Percentiles rank a stretch among this genome's conserved stretches.
These are phyloP conservation scores for Chaetoscypha palmicola DNA, from an alignment of 2,329 filamentous ascomycete genomes.

Conservation along the genomic window DNA sequence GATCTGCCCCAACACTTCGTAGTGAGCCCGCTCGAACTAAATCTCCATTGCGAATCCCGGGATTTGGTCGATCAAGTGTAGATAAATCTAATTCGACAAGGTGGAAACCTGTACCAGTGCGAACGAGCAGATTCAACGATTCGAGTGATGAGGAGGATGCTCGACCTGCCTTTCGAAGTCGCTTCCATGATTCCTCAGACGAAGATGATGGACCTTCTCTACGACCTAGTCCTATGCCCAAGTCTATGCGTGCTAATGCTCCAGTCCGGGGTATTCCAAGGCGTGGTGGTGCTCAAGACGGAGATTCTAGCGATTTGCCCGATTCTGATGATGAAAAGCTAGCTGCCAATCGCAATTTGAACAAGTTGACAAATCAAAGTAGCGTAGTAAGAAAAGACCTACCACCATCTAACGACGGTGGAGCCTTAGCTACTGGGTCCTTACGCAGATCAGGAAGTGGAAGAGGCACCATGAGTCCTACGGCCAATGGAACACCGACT, in stretches of 20 bases:
- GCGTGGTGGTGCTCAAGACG: constrained; percentile 42
- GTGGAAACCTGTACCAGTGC: constrained; percentile 12
- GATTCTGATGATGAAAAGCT: constrained; percentile 50
- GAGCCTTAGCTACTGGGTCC: constrained; percentile 22
- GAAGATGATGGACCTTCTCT: constrained; percentile 39
- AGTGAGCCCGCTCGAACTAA: constrained; percentile 9
- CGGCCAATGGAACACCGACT: constrained; percentile 4
- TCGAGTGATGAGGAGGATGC: constrained; percentile 32
- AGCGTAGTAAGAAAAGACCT: not conserved
- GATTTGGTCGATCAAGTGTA: constrained; percentile 22
- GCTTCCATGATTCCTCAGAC: constrained; percentile 58
- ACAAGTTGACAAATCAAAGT: not conserved
- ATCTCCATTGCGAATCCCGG: constrained; percentile 15
- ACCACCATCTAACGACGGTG: constrained; percentile 10
- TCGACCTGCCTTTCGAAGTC: constrained; percentile 35
- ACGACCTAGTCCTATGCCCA: not conserved
- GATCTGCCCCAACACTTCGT: constrained; percentile 18
- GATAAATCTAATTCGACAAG: constrained; percentile 13
- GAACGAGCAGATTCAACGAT: constrained; percentile 29
- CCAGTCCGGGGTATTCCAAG: constrained; percentile 45
- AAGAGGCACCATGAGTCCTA: constrained; percentile 25
- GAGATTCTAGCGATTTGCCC: constrained; percentile 52
- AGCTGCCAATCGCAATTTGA: constrained; percentile 20
- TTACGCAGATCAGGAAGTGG: constrained; percentile 35
- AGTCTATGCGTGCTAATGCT: constrained; percentile 18